These are phyloP conservation scores for Aspergillus sclerotioniger DNA, from an alignment of 495 filamentous ascomycete species.

Conservation along the genomic window DNA sequence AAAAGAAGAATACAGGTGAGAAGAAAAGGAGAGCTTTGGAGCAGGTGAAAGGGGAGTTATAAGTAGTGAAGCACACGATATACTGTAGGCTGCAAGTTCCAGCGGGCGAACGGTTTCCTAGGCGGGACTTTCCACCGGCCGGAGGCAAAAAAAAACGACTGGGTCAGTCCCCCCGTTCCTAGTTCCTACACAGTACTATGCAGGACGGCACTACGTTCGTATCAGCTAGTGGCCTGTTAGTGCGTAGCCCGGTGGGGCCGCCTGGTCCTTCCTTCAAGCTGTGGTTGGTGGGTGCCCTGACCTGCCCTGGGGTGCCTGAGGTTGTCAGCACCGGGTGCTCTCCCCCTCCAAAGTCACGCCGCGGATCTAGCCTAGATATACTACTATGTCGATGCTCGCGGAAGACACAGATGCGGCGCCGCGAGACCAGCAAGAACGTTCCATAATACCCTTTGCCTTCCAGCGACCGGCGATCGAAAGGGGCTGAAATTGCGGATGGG, in stretches of 20 bases:
- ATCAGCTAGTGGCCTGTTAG: neutral
- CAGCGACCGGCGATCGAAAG: neutral
- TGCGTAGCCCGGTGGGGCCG: neutral
- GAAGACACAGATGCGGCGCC: neutral
- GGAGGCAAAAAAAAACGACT: neutral
- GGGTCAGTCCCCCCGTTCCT: neutral
- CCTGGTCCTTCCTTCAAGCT: neutral
- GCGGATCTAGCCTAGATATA: neutral
- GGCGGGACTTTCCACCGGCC: neutral
- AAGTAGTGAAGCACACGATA: neutral
- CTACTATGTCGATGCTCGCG: neutral
- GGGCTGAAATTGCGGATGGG: neutral
- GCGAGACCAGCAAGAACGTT: neutral
- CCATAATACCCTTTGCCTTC: neutral
- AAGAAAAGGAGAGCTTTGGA: slow-evolving; percentile 3
- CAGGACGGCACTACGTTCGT: neutral
- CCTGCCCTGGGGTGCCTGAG: neutral
- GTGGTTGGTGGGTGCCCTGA: neutral
- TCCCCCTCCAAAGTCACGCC: neutral
- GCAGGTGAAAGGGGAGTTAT: slow-evolving; percentile 1
- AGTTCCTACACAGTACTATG: too few relatives aligned
- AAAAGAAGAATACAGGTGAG: slow-evolving; percentile 5
- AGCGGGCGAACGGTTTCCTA: slow-evolving; percentile 2
- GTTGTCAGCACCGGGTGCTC: neutral
- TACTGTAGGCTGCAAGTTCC: slow-evolving; percentile 8